These are phyloP conservation scores for Pyricularia pennisetigena DNA, from an alignment of 2,329 filamentous ascomycete genomes.

Conservation along the genomic window DNA sequence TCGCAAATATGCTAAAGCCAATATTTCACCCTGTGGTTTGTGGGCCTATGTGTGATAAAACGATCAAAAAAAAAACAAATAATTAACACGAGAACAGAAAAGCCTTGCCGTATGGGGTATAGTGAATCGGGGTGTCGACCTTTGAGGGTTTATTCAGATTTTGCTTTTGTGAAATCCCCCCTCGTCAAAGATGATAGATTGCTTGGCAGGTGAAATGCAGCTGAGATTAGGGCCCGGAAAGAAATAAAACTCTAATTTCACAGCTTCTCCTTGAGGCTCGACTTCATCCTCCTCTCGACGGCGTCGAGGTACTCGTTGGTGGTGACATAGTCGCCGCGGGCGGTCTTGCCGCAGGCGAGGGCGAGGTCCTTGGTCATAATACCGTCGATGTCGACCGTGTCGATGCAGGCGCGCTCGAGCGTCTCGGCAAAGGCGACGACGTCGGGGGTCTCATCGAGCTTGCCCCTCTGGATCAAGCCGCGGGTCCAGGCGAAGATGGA, in stretches of 20 bases:
- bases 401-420: conserved; percentile 86
- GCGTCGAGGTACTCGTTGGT: conserved; percentile 87
- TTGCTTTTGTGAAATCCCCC: background rate
- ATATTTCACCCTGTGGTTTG: background rate
- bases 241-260: conserved; percentile 23
- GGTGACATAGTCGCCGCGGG: conserved; percentile 77
- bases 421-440: conserved; percentile 83
- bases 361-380: conserved; percentile 99
- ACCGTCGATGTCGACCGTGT: conserved; percentile 86
- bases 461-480: conserved; percentile 84
- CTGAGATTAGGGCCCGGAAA: background rate
- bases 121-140: background rate
- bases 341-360: conserved; percentile 85
- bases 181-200: background rate
- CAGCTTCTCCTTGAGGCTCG: conserved; percentile 67
- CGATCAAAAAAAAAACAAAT: background rate
- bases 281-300: conserved; percentile 83
- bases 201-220: background rate
- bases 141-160: background rate
- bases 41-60: background rate
- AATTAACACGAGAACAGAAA: background rate
- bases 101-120: background rate
- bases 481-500: conserved; percentile 99
- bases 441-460: conserved; percentile 87
- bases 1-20: background rate